Evolutionary conservation across 768 basidiomycete genomes (phyloP).

Genomic region (Lactifluus volemus): DNA sequence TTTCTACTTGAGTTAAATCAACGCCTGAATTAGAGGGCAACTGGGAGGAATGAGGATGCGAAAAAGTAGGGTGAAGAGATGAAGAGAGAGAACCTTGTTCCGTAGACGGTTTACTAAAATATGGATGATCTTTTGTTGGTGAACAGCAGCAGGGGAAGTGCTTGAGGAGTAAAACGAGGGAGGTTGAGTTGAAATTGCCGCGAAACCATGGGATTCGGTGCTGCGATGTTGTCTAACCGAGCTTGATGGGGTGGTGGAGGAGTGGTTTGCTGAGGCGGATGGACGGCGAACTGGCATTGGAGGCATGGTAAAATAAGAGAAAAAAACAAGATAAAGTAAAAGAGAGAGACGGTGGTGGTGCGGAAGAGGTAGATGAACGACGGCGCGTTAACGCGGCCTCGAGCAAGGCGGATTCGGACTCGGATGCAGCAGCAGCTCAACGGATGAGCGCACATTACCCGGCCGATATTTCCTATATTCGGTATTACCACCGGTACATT

Average conservation of each 20-base stretch:
- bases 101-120: conserved; percentile 73
- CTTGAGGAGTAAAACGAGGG: conserved; percentile 29
- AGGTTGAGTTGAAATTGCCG: conserved; percentile 15
- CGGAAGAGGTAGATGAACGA: neutral
- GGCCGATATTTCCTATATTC: neutral
- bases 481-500: neutral
- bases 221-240: conserved; percentile 49
- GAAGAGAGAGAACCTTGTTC: conserved; percentile 52
- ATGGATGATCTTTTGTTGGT: conserved; percentile 77
- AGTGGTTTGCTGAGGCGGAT: conserved; percentile 47
- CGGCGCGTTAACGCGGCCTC: neutral
- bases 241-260: conserved; percentile 26
- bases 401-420: too few species aligned
- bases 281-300: conserved; percentile 49
- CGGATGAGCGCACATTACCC: too few species aligned
- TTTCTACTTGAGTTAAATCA: conserved; percentile 62
- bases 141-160: conserved; percentile 32
- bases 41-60: conserved; percentile 33
- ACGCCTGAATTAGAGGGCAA: conserved; percentile 80
- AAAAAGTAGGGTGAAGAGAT: neutral
- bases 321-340: neutral
- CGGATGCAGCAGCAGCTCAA: too few species aligned
- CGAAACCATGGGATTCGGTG: conserved; percentile 41
- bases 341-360: neutral
- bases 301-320: neutral